These are phyloP conservation scores for Hanseniaspora lindneri DNA, from an alignment of 805 yeast species.

Conservation along the genomic window DNA sequence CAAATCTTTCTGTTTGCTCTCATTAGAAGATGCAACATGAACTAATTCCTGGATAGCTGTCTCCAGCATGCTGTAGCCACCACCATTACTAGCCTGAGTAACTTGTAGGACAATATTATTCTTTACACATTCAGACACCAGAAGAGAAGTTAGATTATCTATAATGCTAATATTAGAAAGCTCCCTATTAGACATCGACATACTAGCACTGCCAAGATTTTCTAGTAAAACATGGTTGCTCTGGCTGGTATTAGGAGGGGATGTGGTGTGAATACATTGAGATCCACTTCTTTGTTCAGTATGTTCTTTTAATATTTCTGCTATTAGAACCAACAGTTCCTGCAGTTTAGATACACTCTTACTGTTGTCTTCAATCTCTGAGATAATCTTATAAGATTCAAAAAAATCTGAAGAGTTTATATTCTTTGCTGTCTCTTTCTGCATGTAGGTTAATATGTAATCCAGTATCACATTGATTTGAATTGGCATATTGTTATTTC, in stretches of 20 bases:
- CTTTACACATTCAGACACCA: constrained; percentile 13
- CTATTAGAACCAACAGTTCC: constrained; percentile 3
- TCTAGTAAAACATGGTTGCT: constrained; percentile 2
- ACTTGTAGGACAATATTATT: constrained; percentile 1
- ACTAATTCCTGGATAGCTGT: constrained; percentile 7
- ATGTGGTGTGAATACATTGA: background rate
- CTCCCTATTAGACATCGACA: background rate
- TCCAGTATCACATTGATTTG: constrained; percentile 1
- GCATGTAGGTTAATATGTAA: constrained; percentile 9
- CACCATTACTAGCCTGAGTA: background rate
- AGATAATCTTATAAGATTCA: background rate
- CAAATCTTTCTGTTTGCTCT: background rate
- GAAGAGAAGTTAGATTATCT: background rate
- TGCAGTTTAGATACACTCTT: background rate
- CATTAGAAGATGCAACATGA: background rate
- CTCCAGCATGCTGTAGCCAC: constrained; percentile 3
- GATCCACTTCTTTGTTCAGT: background rate
- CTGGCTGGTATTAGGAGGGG: background rate
- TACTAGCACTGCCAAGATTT: background rate
- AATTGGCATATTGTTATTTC: background rate
- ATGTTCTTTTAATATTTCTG: constrained; percentile 1
- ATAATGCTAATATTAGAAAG: background rate
- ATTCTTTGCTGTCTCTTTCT: background rate
- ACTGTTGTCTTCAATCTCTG: background rate
- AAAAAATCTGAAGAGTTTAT: background rate